Evolutionary conservation across 2,329 filamentous ascomycete species (phyloP).

Genomic region (Trichoderma afroharzianum): DNA sequence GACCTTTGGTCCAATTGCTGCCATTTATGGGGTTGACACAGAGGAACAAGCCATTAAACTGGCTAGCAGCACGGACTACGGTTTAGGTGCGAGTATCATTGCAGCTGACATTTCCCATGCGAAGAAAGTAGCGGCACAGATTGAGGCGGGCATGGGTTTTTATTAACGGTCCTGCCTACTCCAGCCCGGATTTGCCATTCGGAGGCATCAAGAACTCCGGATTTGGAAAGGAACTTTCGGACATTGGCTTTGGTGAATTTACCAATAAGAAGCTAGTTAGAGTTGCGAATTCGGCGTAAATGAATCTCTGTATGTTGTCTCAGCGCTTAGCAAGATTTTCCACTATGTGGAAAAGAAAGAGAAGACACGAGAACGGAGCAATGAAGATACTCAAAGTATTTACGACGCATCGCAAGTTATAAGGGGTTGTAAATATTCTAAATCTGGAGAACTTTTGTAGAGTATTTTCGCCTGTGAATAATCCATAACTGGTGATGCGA

Average conservation of each 20-base stretch:
- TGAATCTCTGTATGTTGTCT: not conserved
- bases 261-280: not conserved
- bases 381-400: not conserved
- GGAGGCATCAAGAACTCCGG: not conserved
- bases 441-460: not conserved
- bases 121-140: not conserved
- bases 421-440: not conserved
- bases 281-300: not conserved
- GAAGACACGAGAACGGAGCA: not conserved
- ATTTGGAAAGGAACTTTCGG: not conserved
- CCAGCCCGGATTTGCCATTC: not conserved
- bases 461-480: not conserved
- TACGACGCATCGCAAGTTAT: not conserved
- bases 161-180: not conserved
- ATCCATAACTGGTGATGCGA: not conserved
- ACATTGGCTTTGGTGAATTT: not conserved
- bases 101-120: not conserved
- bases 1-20: not conserved
- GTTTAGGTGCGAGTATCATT: not conserved
- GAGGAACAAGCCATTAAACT: not conserved
- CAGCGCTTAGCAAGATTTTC: not conserved
- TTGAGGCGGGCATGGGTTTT: slow-evolving; percentile 3
- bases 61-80: not conserved
- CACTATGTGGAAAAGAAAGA: not conserved
- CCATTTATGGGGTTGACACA: not conserved